These are phyloP conservation scores for Didymella keratinophila DNA, from an alignment of 2,329 filamentous ascomycete genomes.

Conservation along the genomic window DNA sequence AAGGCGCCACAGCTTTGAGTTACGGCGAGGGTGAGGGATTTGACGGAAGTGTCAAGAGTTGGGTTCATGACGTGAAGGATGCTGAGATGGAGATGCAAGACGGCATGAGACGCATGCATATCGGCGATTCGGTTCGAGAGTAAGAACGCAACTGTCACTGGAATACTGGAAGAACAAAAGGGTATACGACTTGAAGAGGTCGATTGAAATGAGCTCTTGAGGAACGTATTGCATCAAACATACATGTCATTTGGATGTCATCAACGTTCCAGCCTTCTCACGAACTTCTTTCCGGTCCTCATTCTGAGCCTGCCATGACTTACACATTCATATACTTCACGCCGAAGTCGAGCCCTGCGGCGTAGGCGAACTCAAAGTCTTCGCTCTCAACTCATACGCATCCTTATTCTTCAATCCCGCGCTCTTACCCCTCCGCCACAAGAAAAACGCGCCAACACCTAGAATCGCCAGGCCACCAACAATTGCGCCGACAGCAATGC, in stretches of 20 bases:
- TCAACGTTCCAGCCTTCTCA: no score
- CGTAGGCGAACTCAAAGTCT: slow-evolving; percentile 21
- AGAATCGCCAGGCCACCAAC: slow-evolving; percentile 34
- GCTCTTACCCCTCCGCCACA: slow-evolving; percentile 31
- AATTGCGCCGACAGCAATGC: slow-evolving; percentile 51
- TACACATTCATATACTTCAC: not conserved
- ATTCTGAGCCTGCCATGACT: no score
- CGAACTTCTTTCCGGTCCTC: no score
- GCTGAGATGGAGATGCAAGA: not conserved
- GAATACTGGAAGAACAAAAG: no score
- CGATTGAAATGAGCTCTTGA: no score
- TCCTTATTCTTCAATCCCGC: slow-evolving; percentile 32
- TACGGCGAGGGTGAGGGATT: no score
- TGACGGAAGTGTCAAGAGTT: not conserved
- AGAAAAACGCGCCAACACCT: slow-evolving; percentile 33
- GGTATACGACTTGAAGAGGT: no score
- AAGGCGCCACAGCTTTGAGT: no score
- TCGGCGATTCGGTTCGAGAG: not conserved
- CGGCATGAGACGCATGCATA: not conserved
- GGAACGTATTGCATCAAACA: no score
- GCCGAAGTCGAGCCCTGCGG: not conserved
- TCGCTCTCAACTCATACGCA: slow-evolving; percentile 38
- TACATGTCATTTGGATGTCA: no score
- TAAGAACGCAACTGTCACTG: not conserved
- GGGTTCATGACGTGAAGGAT: not conserved